phyloP scores from a whole-genome alignment of 2,329 filamentous ascomycete genomes.

The Diaporthe longicolla region DNA sequence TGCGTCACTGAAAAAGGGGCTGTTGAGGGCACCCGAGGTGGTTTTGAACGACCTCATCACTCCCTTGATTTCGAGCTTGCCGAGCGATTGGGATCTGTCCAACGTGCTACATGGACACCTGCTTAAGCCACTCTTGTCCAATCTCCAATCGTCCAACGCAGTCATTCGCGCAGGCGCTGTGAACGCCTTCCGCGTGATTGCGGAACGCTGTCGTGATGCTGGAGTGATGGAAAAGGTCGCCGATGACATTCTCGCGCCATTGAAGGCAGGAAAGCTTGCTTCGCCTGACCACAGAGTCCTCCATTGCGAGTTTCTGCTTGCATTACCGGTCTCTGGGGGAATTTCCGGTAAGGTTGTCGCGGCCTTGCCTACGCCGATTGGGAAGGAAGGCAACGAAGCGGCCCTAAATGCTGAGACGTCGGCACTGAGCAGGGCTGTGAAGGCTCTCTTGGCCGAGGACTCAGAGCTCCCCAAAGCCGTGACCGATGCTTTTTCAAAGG shows the following conservation, averaged over 20 bases:
- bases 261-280: slow-evolving; percentile 88
- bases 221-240: slow-evolving; percentile 75
- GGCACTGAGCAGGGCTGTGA: slow-evolving; percentile 76
- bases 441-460: slow-evolving; percentile 72
- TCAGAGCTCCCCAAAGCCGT: slow-evolving; percentile 75
- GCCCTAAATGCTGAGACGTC: slow-evolving; percentile 83
- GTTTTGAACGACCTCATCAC: slow-evolving; percentile 84
- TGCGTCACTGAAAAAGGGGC: slow-evolving; percentile 87
- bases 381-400: slow-evolving; percentile 90
- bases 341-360: slow-evolving; percentile 77
- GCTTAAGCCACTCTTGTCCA: slow-evolving; percentile 89
- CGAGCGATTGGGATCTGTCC: slow-evolving; percentile 81
- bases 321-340: slow-evolving; percentile 70
- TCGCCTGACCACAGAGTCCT: slow-evolving; percentile 87
- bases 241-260: slow-evolving; percentile 82
- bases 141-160: slow-evolving; percentile 90
- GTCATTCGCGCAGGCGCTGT: slow-evolving; percentile 82
- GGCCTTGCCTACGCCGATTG: slow-evolving; percentile 76
- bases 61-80: slow-evolving; percentile 79
- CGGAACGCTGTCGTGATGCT: slow-evolving; percentile 71
- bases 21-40: slow-evolving; percentile 91
- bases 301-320: slow-evolving; percentile 84
- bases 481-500: slow-evolving; percentile 82
- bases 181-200: slow-evolving; percentile 79
- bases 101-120: slow-evolving; percentile 79